A percentile compares a stretch with the other conserved stretches of the same genome.
Conservation (phyloP, 2,329 filamentous ascomycete species). For the Cercospora sojina region DNA sequence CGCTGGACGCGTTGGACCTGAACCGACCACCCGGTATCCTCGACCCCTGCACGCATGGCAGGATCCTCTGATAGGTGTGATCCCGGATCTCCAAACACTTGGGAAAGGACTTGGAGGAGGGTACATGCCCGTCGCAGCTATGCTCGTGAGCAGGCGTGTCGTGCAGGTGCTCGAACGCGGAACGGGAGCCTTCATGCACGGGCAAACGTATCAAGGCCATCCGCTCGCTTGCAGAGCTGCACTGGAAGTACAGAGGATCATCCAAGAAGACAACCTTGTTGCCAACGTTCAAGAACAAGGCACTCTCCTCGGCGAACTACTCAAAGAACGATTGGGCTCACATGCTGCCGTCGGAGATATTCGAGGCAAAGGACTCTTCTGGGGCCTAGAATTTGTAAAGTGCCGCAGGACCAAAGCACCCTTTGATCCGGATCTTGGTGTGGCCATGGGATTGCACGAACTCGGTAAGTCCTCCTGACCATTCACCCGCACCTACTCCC, state of each 20-base stretch:
- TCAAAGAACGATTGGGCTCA: conserved; percentile 46
- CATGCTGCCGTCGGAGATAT: conserved; percentile 60
- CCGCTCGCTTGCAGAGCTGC: conserved; percentile 61
- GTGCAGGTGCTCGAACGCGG: conserved; percentile 49
- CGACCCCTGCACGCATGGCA: conserved; percentile 60
- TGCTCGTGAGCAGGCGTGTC: conserved; percentile 56
- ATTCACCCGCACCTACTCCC: background rate
- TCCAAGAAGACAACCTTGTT: conserved; percentile 58
- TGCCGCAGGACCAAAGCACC: conserved; percentile 56
- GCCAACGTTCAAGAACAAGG: conserved; percentile 60
- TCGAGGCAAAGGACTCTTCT: conserved; percentile 60
- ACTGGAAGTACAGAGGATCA: conserved; percentile 61
- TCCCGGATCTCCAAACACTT: conserved; percentile 65
- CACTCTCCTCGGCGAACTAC: conserved; percentile 44
- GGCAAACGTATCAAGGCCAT: conserved; percentile 64
- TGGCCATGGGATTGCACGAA: conserved; percentile 54
- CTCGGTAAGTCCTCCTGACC: conserved; percentile 42
- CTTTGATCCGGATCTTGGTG: conserved; percentile 47
- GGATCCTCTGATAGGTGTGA: conserved; percentile 50
- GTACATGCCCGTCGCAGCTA: conserved; percentile 60
- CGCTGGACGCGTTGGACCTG: conserved; percentile 57
- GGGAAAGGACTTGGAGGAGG: conserved; percentile 67
- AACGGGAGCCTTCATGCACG: conserved; percentile 55
- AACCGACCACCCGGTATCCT: conserved; percentile 31
- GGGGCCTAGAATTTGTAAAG: conserved; percentile 60